A percentile compares a stretch with the other conserved stretches of the same genome.
Evolutionary conservation across 2,329 filamentous ascomycete species (phyloP).

Genomic region (Fusarium gaditjirri): DNA sequence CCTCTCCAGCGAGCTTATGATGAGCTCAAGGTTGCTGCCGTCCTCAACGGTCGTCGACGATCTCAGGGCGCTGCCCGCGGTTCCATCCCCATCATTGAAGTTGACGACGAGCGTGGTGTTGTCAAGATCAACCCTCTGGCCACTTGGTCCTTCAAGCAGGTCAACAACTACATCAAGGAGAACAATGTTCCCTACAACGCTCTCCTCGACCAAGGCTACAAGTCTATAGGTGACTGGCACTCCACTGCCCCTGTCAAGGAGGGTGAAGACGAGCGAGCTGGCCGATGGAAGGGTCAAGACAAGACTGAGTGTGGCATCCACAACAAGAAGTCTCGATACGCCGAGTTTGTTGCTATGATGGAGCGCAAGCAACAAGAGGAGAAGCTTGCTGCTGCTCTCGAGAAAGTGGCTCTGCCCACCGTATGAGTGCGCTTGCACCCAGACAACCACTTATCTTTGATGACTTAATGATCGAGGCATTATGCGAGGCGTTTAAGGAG

Average conservation of each 20-base stretch:
- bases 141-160: conserved; percentile 92
- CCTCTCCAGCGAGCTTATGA: conserved; percentile 91
- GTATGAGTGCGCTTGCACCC: conserved; percentile 41
- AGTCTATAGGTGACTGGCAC: conserved; percentile 98
- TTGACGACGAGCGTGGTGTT: conserved; percentile 86
- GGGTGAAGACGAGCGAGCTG: conserved; percentile 94
- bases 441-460: conserved; percentile 30
- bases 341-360: conserved; percentile 81
- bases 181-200: conserved; percentile 94
- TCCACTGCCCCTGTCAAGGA: conserved; percentile 90
- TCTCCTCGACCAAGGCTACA: conserved; percentile 93
- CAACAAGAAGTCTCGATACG: conserved; percentile 95
- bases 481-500: conserved; percentile 42
- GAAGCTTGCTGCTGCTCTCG: conserved; percentile 45
- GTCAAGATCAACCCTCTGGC: conserved; percentile 98
- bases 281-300: conserved; percentile 93
- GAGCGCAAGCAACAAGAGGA: conserved; percentile 72
- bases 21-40: conserved; percentile 86
- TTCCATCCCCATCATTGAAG: conserved; percentile 88
- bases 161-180: conserved; percentile 86
- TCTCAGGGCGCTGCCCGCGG: conserved; percentile 95
- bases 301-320: conserved; percentile 99
- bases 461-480: conserved; percentile 46
- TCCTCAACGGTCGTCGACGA: conserved; percentile 89
- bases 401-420: conserved; percentile 44